Evolutionary conservation across 2,329 filamentous ascomycete species (phyloP).

Genomic region (Didymella lethalis): DNA sequence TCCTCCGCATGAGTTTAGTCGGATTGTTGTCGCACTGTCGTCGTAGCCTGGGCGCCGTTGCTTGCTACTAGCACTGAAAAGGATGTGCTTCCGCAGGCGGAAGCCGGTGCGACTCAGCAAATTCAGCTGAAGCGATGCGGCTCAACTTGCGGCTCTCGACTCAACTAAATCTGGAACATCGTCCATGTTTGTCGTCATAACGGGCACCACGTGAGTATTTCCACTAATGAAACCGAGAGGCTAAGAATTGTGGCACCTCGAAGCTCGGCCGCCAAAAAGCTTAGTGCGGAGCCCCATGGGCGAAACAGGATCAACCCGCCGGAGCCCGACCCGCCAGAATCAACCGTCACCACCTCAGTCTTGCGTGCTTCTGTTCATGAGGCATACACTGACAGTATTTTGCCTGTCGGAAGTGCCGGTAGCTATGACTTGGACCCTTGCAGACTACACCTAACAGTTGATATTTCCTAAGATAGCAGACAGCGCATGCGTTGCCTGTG

Average conservation of each 20-base stretch:
- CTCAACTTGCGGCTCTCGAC: slow-evolving; percentile 18
- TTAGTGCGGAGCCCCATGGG: slow-evolving; percentile 34
- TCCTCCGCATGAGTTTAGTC: not conserved
- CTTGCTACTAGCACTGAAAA: slow-evolving; percentile 13
- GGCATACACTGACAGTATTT: slow-evolving; percentile 1
- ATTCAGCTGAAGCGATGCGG: slow-evolving; percentile 9
- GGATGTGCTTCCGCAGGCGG: slow-evolving; percentile 13
- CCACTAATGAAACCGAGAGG: slow-evolving; percentile 25
- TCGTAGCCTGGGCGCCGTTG: slow-evolving; percentile 2
- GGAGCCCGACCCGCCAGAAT: slow-evolving; percentile 13
- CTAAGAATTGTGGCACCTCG: slow-evolving; percentile 17
- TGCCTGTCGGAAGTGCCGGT: slow-evolving; percentile 21
- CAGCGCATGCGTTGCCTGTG: slow-evolving; percentile 14
- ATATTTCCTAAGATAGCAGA: slow-evolving; percentile 8
- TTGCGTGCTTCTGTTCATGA: slow-evolving; percentile 11
- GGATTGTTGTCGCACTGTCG: not conserved
- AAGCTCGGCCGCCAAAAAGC: slow-evolving; percentile 24
- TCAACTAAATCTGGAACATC: slow-evolving; percentile 7
- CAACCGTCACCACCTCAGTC: slow-evolving; percentile 8
- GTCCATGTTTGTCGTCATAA: slow-evolving; percentile 2
- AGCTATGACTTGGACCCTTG: slow-evolving; percentile 12
- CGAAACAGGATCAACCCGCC: slow-evolving; percentile 14
- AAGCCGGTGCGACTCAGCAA: slow-evolving; percentile 4
- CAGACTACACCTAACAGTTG: slow-evolving; percentile 1
- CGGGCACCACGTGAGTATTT: slow-evolving; percentile 5